Conservation (phyloP, 768 basidiomycete genomes). For the Xanthoconium stramineum region DNA sequence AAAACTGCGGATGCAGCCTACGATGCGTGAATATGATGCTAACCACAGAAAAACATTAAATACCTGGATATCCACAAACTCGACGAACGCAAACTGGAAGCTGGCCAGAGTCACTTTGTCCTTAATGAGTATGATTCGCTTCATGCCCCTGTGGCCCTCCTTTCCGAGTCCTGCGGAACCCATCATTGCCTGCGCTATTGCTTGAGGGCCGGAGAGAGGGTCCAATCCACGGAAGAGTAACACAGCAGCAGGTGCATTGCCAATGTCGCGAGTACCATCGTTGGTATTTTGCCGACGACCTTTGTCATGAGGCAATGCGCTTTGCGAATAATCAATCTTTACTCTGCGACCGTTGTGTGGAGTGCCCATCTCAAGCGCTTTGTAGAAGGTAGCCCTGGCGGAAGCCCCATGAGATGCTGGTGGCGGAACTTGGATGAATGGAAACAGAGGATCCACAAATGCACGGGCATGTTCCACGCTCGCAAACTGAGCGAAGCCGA, state of each 20-base stretch:
- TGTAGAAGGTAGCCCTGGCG: slow-evolving; percentile 67
- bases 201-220: slow-evolving; percentile 81
- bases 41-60: not conserved
- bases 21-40: slow-evolving; percentile 8
- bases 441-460: slow-evolving; percentile 89
- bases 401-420: slow-evolving; percentile 85
- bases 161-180: slow-evolving; percentile 74
- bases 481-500: slow-evolving; percentile 95
- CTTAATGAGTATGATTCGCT: slow-evolving; percentile 82
- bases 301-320: slow-evolving; percentile 68
- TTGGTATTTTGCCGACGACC: slow-evolving; percentile 69
- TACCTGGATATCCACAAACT: slow-evolving; percentile 84
- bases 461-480: slow-evolving; percentile 82
- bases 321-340: slow-evolving; percentile 95
- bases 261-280: slow-evolving; percentile 96
- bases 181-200: slow-evolving; percentile 80
- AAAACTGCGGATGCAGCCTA: slow-evolving; percentile 83
- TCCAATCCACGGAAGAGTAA: slow-evolving; percentile 91
- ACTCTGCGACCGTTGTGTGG: slow-evolving; percentile 81
- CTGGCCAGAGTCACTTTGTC: slow-evolving; percentile 85
- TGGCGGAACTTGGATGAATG: slow-evolving; percentile 90
- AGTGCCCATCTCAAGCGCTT: slow-evolving; percentile 65
- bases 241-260: slow-evolving; percentile 76
- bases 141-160: slow-evolving; percentile 84
- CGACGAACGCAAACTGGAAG: slow-evolving; percentile 93